These are phyloP conservation scores for Backusella tarrabulga DNA, from an alignment of 192 early-diverging fungal genomes.

Conservation along the genomic window DNA sequence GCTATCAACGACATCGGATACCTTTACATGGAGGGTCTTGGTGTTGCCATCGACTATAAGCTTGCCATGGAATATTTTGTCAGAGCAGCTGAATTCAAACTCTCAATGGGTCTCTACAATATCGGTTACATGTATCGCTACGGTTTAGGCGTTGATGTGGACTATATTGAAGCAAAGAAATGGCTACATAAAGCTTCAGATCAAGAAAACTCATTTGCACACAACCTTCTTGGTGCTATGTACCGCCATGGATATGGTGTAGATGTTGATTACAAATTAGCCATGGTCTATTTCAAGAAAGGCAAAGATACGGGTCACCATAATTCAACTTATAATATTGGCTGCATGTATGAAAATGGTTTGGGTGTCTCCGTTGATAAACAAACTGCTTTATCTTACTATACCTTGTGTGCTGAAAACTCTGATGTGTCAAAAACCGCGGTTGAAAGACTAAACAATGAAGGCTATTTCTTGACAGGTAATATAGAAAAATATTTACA, in stretches of 20 bases:
- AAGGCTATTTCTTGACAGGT: not conserved
- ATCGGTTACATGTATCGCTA: not conserved
- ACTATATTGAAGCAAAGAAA: not conserved
- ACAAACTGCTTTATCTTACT: not conserved
- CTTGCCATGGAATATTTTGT: not conserved
- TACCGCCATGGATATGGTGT: not conserved
- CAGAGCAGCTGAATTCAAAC: not conserved
- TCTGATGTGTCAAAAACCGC: not conserved
- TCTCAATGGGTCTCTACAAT: not conserved
- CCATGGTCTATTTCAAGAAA: not conserved
- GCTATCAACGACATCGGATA: not conserved
- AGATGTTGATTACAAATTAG: not conserved
- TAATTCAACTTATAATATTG: not conserved
- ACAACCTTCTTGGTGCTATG: not conserved
- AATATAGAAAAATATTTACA: not conserved
- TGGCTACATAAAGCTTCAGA: not conserved
- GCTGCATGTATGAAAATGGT: not conserved
- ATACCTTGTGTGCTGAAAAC: not conserved
- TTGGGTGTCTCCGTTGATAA: not conserved
- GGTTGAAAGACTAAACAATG: not conserved
- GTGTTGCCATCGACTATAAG: not conserved
- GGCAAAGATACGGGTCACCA: not conserved
- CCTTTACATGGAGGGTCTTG: not conserved
- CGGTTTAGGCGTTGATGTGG: not conserved
- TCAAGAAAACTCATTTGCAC: not conserved